Conservation (phyloP, 225 moss, liverwort and hornwort species). For the Polytrichum commune region DNA sequence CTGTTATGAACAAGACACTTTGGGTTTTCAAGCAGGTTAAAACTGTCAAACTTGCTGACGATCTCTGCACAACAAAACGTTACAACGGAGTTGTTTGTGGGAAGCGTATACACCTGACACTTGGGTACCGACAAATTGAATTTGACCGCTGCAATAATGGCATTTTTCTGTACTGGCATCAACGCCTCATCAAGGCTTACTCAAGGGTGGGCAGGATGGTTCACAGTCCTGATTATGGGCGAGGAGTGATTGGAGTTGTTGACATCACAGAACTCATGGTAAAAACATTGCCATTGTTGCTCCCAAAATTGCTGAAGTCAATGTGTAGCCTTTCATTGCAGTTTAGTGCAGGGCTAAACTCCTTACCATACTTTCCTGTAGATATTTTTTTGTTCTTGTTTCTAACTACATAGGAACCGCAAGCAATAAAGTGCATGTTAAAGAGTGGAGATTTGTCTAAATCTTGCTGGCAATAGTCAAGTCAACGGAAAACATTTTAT, state of each 20-base stretch:
- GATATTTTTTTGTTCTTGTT: too few species aligned
- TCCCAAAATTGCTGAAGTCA: too few species aligned
- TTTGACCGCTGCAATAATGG: conserved; percentile 39
- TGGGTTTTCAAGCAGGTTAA: conserved; percentile 25
- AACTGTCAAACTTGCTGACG: conserved; percentile 31
- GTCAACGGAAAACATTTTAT: too few species aligned
- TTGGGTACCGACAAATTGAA: conserved; percentile 35
- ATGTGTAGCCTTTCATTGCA: too few species aligned
- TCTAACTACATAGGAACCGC: too few species aligned
- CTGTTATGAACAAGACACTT: background rate
- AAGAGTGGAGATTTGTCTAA: too few species aligned
- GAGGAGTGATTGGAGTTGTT: conserved; percentile 59
- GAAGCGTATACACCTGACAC: conserved; percentile 32
- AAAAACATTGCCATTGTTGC: background rate
- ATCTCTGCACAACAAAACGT: conserved; percentile 25
- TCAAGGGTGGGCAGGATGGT: conserved; percentile 55
- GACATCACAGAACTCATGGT: conserved; percentile 58
- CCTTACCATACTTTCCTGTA: too few species aligned
- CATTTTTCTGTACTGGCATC: conserved; percentile 64
- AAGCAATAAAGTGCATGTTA: too few species aligned
- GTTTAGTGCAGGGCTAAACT: too few species aligned
- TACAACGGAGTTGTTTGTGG: conserved; percentile 24
- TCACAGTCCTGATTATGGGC: conserved; percentile 53
- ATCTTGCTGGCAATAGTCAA: too few species aligned
- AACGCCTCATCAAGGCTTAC: conserved; percentile 57